Evolutionary conservation across 257 asterid species (phyloP).

Genomic region (Solanum clarkiae): DNA sequence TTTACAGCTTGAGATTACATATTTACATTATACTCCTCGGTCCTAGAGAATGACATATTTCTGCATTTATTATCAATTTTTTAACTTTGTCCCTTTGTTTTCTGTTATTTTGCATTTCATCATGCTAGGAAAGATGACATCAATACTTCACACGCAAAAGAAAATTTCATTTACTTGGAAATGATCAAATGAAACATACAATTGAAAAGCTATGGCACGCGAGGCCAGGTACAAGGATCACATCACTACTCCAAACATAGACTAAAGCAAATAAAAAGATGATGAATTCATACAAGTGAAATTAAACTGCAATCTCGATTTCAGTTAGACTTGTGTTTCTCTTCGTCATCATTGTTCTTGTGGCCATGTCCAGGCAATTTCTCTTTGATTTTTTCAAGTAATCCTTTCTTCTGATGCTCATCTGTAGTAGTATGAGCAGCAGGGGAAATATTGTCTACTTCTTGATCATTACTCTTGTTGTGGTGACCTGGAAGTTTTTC

Average conservation of each 20-base stretch:
- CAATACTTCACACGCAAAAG: background rate
- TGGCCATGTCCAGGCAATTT: slow-evolving; percentile 27
- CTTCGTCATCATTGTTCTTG: slow-evolving; percentile 6
- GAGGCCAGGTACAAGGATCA: background rate
- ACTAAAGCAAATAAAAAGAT: background rate
- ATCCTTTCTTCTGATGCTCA: slow-evolving; percentile 29
- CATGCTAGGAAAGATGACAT: background rate
- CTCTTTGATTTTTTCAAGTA: slow-evolving; percentile 32
- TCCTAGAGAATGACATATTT: too few relatives aligned
- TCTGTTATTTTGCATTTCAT: too few relatives aligned
- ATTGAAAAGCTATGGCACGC: background rate
- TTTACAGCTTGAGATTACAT: too few relatives aligned
- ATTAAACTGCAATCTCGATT: background rate
- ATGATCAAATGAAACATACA: background rate
- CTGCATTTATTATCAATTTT: too few relatives aligned
- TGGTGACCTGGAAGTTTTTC: slow-evolving; percentile 36
- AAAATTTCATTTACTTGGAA: background rate
- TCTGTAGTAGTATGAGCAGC: background rate
- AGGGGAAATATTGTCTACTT: background rate
- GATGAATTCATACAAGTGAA: background rate
- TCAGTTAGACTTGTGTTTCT: slow-evolving; percentile 2
- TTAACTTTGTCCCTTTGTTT: too few relatives aligned
- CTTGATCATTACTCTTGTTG: slow-evolving; percentile 7
- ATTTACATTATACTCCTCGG: too few relatives aligned
- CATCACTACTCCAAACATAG: background rate